Evolutionary conservation across 768 basidiomycete genomes (phyloP).

Genomic region (Podaxis sp.): DNA sequence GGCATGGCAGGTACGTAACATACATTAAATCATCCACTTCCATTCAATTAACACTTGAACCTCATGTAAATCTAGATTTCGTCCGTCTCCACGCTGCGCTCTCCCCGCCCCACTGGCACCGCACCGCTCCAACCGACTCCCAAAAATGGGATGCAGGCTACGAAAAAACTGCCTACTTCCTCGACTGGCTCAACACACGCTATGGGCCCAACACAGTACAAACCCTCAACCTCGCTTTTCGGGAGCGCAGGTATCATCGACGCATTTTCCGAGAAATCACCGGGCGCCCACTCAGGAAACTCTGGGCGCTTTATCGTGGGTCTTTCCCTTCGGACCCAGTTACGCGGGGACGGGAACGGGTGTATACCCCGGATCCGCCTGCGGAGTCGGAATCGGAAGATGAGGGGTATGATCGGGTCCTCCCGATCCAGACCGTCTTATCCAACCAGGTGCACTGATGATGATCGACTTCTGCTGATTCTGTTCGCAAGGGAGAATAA

Average conservation of each 20-base stretch:
- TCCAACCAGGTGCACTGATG: background rate
- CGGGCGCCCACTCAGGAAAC: constrained; percentile 46
- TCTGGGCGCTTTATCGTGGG: constrained; percentile 59
- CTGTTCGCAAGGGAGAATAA: background rate
- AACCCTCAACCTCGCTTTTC: constrained; percentile 56
- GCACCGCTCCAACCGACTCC: constrained; percentile 29
- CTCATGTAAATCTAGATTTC: constrained; percentile 46
- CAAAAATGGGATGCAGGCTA: constrained; percentile 75
- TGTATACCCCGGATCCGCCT: constrained; percentile 2
- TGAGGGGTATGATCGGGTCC: constrained; percentile 12
- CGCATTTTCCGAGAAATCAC: constrained; percentile 51
- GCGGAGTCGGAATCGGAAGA: constrained; percentile 12
- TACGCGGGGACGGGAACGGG: background rate
- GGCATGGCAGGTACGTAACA: constrained; percentile 65
- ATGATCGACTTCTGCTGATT: background rate
- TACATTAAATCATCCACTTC: background rate
- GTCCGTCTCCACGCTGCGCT: constrained; percentile 61
- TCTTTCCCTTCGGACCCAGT: constrained; percentile 25
- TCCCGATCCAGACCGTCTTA: background rate
- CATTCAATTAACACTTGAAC: background rate
- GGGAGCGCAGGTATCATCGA: constrained; percentile 46
- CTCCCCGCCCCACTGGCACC: constrained; percentile 70
- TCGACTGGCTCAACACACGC: constrained; percentile 61
- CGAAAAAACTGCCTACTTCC: constrained; percentile 70
- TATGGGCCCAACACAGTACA: constrained; percentile 53